phyloP scores from a whole-genome alignment of 1,284 basidiomycete species.

The Boletus austroedulis region DNA sequence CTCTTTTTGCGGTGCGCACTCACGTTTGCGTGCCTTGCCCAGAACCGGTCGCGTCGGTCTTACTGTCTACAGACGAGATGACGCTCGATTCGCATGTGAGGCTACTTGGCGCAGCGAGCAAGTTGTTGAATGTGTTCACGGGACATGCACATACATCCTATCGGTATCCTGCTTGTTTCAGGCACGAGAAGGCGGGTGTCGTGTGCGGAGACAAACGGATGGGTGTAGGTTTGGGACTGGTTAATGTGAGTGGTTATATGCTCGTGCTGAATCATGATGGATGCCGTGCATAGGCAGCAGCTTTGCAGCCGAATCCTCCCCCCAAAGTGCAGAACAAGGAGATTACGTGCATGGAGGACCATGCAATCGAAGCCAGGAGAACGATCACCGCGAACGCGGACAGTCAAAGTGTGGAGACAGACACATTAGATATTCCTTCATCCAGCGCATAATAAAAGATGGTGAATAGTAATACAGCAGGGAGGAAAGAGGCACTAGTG shows the following conservation, averaged over 20 bases:
- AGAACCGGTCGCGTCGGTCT: slow-evolving; percentile 85
- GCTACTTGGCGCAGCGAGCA: slow-evolving; percentile 83
- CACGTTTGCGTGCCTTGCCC: background rate
- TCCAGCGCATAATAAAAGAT: too few relatives aligned
- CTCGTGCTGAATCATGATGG: background rate
- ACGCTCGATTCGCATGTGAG: slow-evolving; percentile 84
- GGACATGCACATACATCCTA: slow-evolving; percentile 77
- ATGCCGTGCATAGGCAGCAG: slow-evolving; percentile 54
- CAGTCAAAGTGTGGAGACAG: slow-evolving; percentile 67
- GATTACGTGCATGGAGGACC: slow-evolving; percentile 88
- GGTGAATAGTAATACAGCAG: too few relatives aligned
- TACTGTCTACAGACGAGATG: slow-evolving; percentile 70
- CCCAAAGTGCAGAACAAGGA: slow-evolving; percentile 77
- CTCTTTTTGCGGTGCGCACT: too few relatives aligned
- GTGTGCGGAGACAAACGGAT: slow-evolving; percentile 84
- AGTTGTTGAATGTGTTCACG: slow-evolving; percentile 80
- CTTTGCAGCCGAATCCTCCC: slow-evolving; percentile 63
- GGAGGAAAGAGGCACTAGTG: too few relatives aligned
- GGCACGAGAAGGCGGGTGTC: slow-evolving; percentile 77
- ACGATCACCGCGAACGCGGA: slow-evolving; percentile 82
- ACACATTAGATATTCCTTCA: too few relatives aligned
- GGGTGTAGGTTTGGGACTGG: slow-evolving; percentile 87
- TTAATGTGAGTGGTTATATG: slow-evolving; percentile 61
- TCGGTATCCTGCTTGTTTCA: slow-evolving; percentile 79
- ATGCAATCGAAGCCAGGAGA: slow-evolving; percentile 78